Percentiles rank a stretch among this genome's conserved stretches.
Conservation (phyloP, 1,139 yeast species). For the Magnusiomyces paraingens region DNA sequence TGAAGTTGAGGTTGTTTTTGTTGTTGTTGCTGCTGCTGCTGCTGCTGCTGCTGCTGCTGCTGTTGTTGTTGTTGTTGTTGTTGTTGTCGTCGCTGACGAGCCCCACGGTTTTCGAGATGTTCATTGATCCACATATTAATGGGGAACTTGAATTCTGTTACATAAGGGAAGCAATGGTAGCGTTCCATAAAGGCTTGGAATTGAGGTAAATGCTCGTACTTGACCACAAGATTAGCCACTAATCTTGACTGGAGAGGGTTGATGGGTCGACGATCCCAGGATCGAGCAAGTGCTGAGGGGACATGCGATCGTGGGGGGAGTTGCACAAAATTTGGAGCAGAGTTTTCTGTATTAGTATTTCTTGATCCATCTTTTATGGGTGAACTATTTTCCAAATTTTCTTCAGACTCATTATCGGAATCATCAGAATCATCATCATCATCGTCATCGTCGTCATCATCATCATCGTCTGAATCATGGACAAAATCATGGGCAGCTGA, state of each 20-base stretch:
- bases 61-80: background rate
- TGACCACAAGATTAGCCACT: conserved; percentile 13
- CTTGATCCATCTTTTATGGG: no score
- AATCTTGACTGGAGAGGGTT: conserved; percentile 10
- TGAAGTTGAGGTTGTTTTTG: no score
- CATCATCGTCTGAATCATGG: background rate
- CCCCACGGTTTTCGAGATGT: conserved; percentile 7
- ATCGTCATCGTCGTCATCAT: background rate
- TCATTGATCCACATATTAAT: conserved; percentile 17
- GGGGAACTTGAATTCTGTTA: conserved; percentile 16
- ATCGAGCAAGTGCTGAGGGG: background rate
- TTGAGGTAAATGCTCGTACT: conserved; percentile 13
- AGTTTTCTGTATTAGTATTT: background rate
- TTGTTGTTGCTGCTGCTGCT: background rate
- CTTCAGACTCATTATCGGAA: background rate
- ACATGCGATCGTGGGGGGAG: background rate
- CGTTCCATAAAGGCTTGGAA: conserved; percentile 16
- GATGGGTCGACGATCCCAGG: conserved; percentile 1
- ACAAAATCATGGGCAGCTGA: background rate
- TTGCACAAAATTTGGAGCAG: background rate
- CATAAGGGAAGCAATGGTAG: conserved; percentile 16
- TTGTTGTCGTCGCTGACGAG: background rate
- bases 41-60: background rate
- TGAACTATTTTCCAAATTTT: background rate
- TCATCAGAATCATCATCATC: background rate